Base-by-base conservation (phyloP, 1,284 basidiomycete species). In the Trichosporon asahii region DNA sequence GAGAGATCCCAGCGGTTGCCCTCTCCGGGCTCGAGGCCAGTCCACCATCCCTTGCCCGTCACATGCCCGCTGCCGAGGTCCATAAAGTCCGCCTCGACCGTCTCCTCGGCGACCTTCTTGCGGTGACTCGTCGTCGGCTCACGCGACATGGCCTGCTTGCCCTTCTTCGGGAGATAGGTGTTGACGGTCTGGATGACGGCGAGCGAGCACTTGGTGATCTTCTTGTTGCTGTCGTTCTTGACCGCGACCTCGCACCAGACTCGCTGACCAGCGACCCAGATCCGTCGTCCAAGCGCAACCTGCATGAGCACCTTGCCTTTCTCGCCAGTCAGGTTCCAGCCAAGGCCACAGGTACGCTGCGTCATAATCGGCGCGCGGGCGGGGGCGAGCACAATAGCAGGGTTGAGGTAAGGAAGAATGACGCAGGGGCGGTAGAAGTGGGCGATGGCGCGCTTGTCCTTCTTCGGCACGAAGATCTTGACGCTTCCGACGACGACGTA, bases 361-460 rank as follows among this genome's bases (percentile, higher is more conserved):
- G 88, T 88, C 73, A 88, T 86, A 55, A 94, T 83, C 2, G 91
- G 90, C 57, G 87, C 84, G 7, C 86, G 82, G 2, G 89, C 86
- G 2, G 90, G 87, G 0, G 89, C 86, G 7, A 97, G 87, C 14
- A 90, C 86, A 3, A 85, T 76, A 5, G 87, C 84, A 0, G 91
- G 89, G 72, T 93, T 88, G 29, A 95, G 84, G 66, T 89, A 89
- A 0, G 95, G 94, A 87, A 90, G 94, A 33, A 97, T 85, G 67
- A 91, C 89, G 77, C 94, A 90, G 46, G 90, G 86, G 2, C 95
- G 90, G 82, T 96, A 97, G 80, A 97, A 96, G 82, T 98, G 95
- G 0, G 94, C 91, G 64, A 97, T 91, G 5, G 92, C 93, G 8
- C 89, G 86, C 77, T 87, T 86, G 57, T 84, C 84, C 0, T 88